Evolutionary conservation across 2,329 filamentous ascomycete genomes (phyloP).

Genomic region (Diplodia intermedia): DNA sequence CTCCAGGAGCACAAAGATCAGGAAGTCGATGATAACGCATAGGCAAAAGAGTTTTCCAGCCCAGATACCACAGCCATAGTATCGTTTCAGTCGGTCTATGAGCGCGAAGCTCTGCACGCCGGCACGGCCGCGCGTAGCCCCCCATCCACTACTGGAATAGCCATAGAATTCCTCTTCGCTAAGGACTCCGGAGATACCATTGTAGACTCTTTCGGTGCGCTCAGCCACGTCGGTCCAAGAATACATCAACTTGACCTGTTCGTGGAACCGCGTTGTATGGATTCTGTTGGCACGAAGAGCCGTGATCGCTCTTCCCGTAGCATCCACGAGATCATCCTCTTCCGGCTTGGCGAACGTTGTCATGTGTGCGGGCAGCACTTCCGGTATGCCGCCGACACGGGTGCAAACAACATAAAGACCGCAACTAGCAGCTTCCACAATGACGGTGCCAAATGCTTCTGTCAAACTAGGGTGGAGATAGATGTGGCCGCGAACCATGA

Average conservation of each 20-base stretch:
- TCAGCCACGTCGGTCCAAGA: conserved; percentile 96
- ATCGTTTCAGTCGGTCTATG: conserved; percentile 92
- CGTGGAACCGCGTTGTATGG: conserved; percentile 91
- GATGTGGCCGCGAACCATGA: conserved; percentile 96
- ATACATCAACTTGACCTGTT: conserved; percentile 98
- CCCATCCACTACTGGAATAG: conserved; percentile 73
- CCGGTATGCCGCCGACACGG: conserved; percentile 93
- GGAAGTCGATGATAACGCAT: conserved; percentile 91
- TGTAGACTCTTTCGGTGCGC: conserved; percentile 92
- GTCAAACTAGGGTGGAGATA: conserved; percentile 95
- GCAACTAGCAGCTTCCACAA: conserved; percentile 95
- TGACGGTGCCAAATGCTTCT: conserved; percentile 96
- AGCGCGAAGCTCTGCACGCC: conserved; percentile 86
- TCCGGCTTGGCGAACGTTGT: conserved; percentile 96
- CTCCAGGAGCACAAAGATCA: conserved; percentile 88
- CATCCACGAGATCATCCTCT: conserved; percentile 90
- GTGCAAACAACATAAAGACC: conserved; percentile 97
- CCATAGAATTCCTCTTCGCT: conserved; percentile 88
- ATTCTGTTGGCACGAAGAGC: conserved; percentile 85
- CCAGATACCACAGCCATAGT: conserved; percentile 98
- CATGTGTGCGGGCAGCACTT: conserved; percentile 95
- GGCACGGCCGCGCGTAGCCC: conserved; percentile 71
- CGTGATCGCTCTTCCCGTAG: conserved; percentile 87
- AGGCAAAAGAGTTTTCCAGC: conserved; percentile 96
- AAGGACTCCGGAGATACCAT: conserved; percentile 87